These are phyloP conservation scores for Magnaporthiopsis rhizophila DNA, from an alignment of 2,329 filamentous ascomycete genomes.

Conservation along the genomic window DNA sequence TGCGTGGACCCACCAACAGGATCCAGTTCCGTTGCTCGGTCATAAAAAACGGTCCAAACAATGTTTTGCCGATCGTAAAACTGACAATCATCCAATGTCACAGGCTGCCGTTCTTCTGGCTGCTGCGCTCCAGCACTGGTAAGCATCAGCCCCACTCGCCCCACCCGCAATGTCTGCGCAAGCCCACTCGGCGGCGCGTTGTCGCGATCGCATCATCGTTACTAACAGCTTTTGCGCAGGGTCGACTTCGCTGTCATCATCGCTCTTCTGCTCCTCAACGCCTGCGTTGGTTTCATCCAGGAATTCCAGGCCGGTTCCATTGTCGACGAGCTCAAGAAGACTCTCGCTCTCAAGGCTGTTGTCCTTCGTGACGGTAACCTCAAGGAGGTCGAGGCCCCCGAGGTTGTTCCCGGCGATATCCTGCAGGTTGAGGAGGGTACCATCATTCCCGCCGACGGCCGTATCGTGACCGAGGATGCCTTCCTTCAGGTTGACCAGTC, in stretches of 20 bases:
- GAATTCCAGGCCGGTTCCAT: constrained; percentile 87
- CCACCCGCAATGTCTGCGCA: background rate
- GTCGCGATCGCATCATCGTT: background rate
- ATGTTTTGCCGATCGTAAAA: constrained; percentile 14
- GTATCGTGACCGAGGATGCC: constrained; percentile 73
- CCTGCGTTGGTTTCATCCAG: constrained; percentile 77
- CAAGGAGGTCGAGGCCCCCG: constrained; percentile 71
- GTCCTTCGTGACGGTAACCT: constrained; percentile 75
- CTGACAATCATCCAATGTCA: constrained; percentile 7
- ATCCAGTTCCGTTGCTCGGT: background rate
- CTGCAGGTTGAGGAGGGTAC: constrained; percentile 86
- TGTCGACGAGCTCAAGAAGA: constrained; percentile 82
- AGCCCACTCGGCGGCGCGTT: background rate
- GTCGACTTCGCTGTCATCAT: constrained; percentile 91
- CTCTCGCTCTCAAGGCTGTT: constrained; percentile 69
- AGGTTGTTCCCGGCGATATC: constrained; percentile 85
- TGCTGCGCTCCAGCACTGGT: constrained; percentile 72
- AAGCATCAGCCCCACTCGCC: background rate
- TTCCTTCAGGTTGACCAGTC: constrained; percentile 91
- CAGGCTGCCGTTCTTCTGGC: constrained; percentile 70
- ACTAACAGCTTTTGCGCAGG: constrained; percentile 22
- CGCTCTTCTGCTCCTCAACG: constrained; percentile 67
- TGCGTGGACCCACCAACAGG: background rate
- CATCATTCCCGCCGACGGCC: constrained; percentile 83
- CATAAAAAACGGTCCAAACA: constrained; percentile 13